Conservation (phyloP, 1,139 yeast species). For the Insectozyma bohioensis region DNA sequence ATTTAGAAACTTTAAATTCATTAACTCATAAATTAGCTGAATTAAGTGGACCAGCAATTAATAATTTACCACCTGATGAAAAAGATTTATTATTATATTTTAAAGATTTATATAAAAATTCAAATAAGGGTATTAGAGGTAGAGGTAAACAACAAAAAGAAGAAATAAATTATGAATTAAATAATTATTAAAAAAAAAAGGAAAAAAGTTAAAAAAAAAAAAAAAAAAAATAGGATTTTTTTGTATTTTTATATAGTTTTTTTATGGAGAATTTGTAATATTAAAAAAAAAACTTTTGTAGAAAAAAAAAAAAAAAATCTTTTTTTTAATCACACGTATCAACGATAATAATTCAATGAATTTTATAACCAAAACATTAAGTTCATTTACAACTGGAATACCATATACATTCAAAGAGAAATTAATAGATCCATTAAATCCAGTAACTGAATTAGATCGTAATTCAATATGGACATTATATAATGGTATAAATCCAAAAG, state of each 20-base stretch:
- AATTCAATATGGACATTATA: constrained; percentile 50
- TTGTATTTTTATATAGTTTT: too few relatives aligned
- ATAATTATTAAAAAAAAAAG: too few relatives aligned
- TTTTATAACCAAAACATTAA: constrained; percentile 57
- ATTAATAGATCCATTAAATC: constrained; percentile 23
- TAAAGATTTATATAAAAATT: constrained; percentile 77
- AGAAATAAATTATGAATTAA: too few relatives aligned
- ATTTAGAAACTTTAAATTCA: constrained; percentile 63
- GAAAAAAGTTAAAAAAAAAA: too few relatives aligned
- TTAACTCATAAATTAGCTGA: constrained; percentile 68
- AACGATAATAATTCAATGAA: constrained; percentile 55
- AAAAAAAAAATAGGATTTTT: too few relatives aligned
- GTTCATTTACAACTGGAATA: constrained; percentile 52
- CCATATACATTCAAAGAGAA: constrained; percentile 58
- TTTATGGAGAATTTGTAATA: too few relatives aligned
- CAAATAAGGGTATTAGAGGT: constrained; percentile 89
- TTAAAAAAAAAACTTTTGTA: background rate
- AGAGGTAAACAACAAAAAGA: constrained; percentile 55
- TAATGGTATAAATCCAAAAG: constrained; percentile 46
- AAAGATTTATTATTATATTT: constrained; percentile 71
- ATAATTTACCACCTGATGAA: constrained; percentile 51
- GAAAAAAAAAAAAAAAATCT: background rate
- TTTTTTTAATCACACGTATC: background rate
- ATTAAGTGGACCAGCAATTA: constrained; percentile 46
- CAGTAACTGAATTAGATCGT: constrained; percentile 10